Base-by-base conservation (phyloP, 352 stramenopile genomes). In the Pythium phragmitis region DNA sequence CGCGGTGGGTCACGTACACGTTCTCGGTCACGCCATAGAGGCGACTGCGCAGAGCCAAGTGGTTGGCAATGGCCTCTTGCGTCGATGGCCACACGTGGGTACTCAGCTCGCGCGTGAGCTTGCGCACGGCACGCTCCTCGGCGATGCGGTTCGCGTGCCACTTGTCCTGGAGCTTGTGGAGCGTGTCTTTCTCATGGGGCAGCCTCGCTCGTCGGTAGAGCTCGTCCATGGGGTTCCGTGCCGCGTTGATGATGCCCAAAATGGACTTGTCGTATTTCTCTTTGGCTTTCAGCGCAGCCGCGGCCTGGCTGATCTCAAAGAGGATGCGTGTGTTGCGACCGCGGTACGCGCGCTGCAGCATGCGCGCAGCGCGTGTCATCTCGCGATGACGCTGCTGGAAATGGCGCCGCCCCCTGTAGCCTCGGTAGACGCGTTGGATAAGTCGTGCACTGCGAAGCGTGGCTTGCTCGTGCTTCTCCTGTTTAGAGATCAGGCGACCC, bases 1-100 rank as follows among this genome's bases (percentile, higher is more conserved):
- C 79, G n/a, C 65, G 69, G 52, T 78, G 70, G n/a, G 77, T 80
- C 17, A 79, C 56, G 69, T 90, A 90, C 43, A 90, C 79, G 45
- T 80, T 88, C 63, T 90, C 81, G 7, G 79, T 86, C 41, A 90
- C 79, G 39, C 81, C 81, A 57, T 86, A 88, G 33, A 90, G 70
- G 47, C 86, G 82, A 28, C 70, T 66, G 2, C 72, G 68, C 37
- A 85, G 69, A 9, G 16, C 52, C 28, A 75, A 75, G 45, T 80
- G 67, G 37, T 85, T 86, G 16, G 45, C 77, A 3, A 88, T 68
- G 17, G 71, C 64, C 54, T 88, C 79, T 28, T 76, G 62, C 8
- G 69, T 68, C 11, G 57, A 64, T 4, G 56, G 53, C 79, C 75
- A 85, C 2, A 67, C 36, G 2, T 58, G 49, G 6, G 57, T 46